Percentiles rank a stretch among this genome's conserved stretches.
phyloP scores from a whole-genome alignment of 2,329 filamentous ascomycete genomes.

The Alternaria ethzedia region DNA sequence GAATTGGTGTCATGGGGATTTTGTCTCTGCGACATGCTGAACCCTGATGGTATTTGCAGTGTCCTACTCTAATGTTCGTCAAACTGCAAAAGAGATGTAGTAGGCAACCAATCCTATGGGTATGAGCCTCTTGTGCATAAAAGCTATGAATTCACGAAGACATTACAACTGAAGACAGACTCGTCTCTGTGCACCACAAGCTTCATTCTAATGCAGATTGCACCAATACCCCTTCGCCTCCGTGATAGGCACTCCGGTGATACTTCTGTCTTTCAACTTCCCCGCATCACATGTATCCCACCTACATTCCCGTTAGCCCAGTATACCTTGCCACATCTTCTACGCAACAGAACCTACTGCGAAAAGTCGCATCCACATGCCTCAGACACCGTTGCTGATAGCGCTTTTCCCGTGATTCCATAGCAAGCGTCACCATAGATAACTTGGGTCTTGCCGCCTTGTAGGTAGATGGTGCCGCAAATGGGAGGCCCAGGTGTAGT shows the following conservation, averaged over 20 bases:
- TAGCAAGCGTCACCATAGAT: not conserved
- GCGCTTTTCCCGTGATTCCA: not conserved
- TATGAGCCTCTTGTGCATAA: not conserved
- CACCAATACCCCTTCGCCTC: not conserved
- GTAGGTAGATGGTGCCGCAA: not conserved
- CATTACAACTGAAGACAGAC: not conserved
- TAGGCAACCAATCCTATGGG: rapidly evolving
- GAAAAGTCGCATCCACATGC: not conserved
- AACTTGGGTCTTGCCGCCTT: not conserved
- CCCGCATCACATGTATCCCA: not conserved
- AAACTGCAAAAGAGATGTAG: not conserved
- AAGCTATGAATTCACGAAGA: not conserved
- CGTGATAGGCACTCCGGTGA: not conserved
- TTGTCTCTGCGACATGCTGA: too few relatives aligned
- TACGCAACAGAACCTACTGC: not conserved
- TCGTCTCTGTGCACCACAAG: too few relatives aligned
- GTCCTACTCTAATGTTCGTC: too few relatives aligned
- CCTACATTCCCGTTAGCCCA: not conserved
- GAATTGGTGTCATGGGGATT: too few relatives aligned
- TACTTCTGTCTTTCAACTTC: not conserved
- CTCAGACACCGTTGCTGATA: not conserved
- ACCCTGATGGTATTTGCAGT: too few relatives aligned
- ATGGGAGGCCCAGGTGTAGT: not conserved
- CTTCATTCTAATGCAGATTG: not conserved
- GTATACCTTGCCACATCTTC: not conserved